phyloP scores from a whole-genome alignment of 2,329 filamentous ascomycete genomes.

The Samsoniella hepiali region DNA sequence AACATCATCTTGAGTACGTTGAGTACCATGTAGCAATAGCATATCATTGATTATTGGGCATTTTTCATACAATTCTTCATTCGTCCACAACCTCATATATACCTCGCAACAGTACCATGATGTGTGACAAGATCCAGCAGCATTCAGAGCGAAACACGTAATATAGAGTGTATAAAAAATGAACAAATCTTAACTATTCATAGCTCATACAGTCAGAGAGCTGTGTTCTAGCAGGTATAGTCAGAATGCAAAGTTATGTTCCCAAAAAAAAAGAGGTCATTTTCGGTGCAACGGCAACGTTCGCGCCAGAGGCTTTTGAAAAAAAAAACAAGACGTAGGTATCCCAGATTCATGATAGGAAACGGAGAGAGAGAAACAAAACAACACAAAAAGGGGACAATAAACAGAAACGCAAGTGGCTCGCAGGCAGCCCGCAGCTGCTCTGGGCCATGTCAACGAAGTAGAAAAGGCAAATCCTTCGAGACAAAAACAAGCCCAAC shows the following conservation, averaged over 20 bases:
- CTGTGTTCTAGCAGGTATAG: conserved; percentile 17
- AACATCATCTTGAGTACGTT: background rate
- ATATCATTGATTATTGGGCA: background rate
- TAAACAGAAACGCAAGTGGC: background rate
- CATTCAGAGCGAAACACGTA: background rate
- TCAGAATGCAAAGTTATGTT: conserved; percentile 12
- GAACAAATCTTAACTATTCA: conserved; percentile 12
- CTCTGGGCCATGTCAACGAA: background rate
- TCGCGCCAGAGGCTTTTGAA: background rate
- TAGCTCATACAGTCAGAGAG: conserved; percentile 16
- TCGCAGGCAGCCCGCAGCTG: background rate
- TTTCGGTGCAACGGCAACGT: background rate
- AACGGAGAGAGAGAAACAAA: background rate
- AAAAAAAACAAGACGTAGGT: conserved; percentile 18
- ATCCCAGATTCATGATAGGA: conserved; percentile 11
- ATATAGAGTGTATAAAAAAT: background rate
- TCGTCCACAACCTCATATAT: background rate
- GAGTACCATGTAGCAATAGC: conserved; percentile 10
- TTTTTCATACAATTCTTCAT: background rate
- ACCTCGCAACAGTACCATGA: background rate
- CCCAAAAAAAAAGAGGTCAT: background rate
- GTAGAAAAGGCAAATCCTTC: background rate
- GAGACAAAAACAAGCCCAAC: background rate
- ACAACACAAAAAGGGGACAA: background rate
- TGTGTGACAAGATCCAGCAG: too few relatives aligned